Conservation (phyloP, 2,329 filamentous ascomycete species). For the Nothopassalora personata region DNA sequence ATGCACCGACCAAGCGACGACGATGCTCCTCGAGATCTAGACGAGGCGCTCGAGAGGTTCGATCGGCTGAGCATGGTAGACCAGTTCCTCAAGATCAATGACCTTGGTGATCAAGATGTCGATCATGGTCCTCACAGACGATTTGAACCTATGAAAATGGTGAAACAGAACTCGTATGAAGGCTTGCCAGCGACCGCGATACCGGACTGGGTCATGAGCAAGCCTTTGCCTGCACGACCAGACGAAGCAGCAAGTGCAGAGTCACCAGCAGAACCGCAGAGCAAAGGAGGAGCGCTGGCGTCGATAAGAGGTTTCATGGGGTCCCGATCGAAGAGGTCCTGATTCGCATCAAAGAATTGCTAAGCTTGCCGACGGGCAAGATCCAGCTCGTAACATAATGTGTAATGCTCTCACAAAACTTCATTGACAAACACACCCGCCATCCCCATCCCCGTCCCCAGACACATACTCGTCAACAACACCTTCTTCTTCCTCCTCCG, state of each 20-base stretch:
- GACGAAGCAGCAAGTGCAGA: neutral
- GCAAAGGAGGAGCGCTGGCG: neutral
- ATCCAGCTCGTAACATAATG: neutral
- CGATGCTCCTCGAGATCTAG: neutral
- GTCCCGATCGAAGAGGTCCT: neutral
- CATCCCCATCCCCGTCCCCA: slow-evolving; percentile 31
- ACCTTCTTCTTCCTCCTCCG: slow-evolving; percentile 62
- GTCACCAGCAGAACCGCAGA: neutral
- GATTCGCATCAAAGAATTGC: neutral
- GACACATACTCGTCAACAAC: slow-evolving; percentile 86
- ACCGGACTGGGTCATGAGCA: slow-evolving; percentile 1
- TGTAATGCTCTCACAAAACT: neutral
- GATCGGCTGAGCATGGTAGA: neutral
- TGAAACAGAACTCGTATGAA: neutral
- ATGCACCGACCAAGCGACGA: neutral
- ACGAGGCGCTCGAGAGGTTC: neutral
- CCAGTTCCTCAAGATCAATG: neutral
- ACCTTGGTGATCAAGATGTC: neutral
- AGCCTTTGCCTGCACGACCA: slow-evolving; percentile 1
- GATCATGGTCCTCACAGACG: neutral
- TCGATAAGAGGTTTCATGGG: neutral
- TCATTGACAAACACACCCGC: slow-evolving; percentile 46
- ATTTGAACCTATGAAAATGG: neutral
- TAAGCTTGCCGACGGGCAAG: neutral
- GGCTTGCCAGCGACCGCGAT: neutral